Evolutionary conservation across 1,284 basidiomycete species (phyloP), one percentile per base, ranked within the genome.

Genomic region (Austroboletus novae-zelandiae): DNA sequence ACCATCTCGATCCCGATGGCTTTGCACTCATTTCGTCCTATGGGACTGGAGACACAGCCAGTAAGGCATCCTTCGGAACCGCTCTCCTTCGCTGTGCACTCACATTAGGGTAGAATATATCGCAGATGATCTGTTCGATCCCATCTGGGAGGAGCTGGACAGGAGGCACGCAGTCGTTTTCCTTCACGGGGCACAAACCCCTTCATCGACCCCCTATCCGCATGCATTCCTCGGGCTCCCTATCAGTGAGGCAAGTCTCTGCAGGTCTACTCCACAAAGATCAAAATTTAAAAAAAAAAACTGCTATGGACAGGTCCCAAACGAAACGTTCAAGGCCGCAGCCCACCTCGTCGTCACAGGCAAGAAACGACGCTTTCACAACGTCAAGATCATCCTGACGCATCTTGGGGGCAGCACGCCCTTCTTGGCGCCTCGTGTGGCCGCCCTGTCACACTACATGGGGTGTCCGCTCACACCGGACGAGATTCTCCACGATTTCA

Each of bases 311-410:
- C 50, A 88, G 85, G 84, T 86, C 0, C 86, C 86, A 11, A 83
- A 86, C 60, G 86, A 89, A 67, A 89, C 87, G 0, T 87, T 79
- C 73, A 89, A 87, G 69, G 86, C 84, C 4, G 86, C 86, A 35
- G 79, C 85, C 1, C 83, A 87, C 62, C 76, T 89, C 41, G 84
- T 89, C 41, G 80, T 88, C 29, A 76, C 83, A 2, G 82, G 83
- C 43, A 80, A 80, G 57, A 85, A 83, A 64, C 78, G 83, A 43
- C 78, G 73, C 52, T 86, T 78, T 58, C 65, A 73, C 27, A 68
- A 77, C 47, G 71, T 81, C 54, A 82, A 78, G 52, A 78, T 87
- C 57, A 77, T 89, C 43, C 77, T 89, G 10, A 76, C 86, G 13
- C 86, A 89, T 62, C 68, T 86, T 7, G 86, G 86, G 25, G 86